Conservation (phyloP, 108 stramenopile genomes). For the Parmales sp. region DNA sequence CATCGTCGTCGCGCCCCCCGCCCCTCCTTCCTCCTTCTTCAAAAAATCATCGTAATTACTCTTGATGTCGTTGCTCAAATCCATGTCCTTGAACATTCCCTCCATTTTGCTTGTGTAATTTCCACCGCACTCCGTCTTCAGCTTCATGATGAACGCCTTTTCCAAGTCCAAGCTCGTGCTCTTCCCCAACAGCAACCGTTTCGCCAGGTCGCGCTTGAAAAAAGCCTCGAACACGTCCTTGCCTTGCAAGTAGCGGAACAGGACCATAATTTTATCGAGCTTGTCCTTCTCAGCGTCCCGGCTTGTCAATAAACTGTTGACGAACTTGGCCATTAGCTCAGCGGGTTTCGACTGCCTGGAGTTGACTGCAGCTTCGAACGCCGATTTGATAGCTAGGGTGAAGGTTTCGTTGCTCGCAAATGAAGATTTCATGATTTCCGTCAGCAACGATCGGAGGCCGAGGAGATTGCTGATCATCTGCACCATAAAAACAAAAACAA, state of each 20-base stretch:
- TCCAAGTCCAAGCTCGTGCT: conserved; percentile 76
- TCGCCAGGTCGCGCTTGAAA: conserved; percentile 87
- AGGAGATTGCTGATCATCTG: too few relatives aligned
- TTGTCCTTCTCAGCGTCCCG: too few relatives aligned
- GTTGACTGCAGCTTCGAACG: too few relatives aligned
- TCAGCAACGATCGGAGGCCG: too few relatives aligned
- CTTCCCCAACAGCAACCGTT: conserved; percentile 79
- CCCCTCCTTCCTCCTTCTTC: conserved; percentile 19
- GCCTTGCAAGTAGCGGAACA: conserved; percentile 75
- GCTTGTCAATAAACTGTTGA: too few relatives aligned
- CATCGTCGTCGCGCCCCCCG: conserved; percentile 48
- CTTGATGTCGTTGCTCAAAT: conserved; percentile 80
- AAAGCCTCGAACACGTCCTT: conserved; percentile 98
- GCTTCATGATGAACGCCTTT: conserved; percentile 73
- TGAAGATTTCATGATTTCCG: too few relatives aligned
- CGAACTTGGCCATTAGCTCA: too few relatives aligned
- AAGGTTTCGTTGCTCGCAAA: too few relatives aligned
- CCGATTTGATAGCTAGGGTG: too few relatives aligned
- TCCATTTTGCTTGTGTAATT: conserved; percentile 97
- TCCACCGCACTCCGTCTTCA: conserved; percentile 96
- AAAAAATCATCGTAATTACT: conserved; percentile 42
- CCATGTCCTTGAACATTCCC: conserved; percentile 99
- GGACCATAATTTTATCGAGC: conserved; percentile 39
- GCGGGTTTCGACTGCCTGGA: too few relatives aligned
- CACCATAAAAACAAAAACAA: too few relatives aligned